Evolutionary conservation across 768 basidiomycete genomes (phyloP).

Genomic region (Tylopilus felleus): DNA sequence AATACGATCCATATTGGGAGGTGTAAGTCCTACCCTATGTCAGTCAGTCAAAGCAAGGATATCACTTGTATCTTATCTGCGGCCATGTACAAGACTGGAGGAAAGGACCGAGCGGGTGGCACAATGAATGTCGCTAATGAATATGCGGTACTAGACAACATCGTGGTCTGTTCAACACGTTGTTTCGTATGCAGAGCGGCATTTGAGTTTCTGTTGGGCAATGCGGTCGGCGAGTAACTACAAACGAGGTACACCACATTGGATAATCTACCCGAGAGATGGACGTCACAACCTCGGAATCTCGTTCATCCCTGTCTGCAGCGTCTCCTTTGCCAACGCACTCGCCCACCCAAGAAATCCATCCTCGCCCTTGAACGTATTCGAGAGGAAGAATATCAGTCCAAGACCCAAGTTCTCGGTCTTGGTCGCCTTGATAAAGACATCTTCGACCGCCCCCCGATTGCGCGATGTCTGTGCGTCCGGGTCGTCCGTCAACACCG

Average conservation of each 20-base stretch:
- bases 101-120: too few relatives aligned
- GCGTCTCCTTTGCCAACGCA: conserved; percentile 63
- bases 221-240: too few relatives aligned
- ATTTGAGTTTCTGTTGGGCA: too few relatives aligned
- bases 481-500: conserved; percentile 44
- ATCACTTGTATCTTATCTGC: too few relatives aligned
- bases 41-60: too few relatives aligned
- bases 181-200: too few relatives aligned
- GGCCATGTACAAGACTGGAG: too few relatives aligned
- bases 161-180: too few relatives aligned
- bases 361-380: conserved; percentile 37
- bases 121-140: too few relatives aligned
- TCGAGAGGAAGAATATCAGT: conserved; percentile 65
- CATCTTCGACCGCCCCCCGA: conserved; percentile 64
- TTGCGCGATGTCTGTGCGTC: conserved; percentile 44
- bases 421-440: conserved; percentile 72
- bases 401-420: conserved; percentile 70
- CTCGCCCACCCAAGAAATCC: conserved; percentile 65
- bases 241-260: too few relatives aligned
- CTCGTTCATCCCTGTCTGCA: conserved; percentile 61
- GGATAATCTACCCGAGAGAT: not conserved
- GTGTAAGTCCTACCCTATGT: too few relatives aligned
- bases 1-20: not conserved
- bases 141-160: too few relatives aligned
- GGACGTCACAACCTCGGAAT: conserved; percentile 32